A percentile compares a stretch with the other conserved stretches of the same genome.
These are phyloP conservation scores for Trematosphaeria pertusa DNA, from an alignment of 2,329 filamentous ascomycete genomes.

Conservation along the genomic window DNA sequence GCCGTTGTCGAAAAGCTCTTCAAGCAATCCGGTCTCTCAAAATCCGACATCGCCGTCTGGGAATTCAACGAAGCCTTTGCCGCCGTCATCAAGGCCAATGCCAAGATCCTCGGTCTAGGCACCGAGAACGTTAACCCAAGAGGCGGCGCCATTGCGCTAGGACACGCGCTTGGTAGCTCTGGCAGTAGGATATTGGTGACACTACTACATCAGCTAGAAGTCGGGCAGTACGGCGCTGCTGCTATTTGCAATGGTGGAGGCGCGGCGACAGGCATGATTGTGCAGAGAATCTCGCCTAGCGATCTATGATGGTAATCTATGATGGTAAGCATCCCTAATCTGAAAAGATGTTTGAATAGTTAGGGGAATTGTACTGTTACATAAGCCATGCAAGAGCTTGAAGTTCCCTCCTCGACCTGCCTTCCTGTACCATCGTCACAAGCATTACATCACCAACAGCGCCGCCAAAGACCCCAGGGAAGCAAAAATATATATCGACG, in stretches of 20 bases:
- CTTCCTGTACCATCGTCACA: too few relatives aligned
- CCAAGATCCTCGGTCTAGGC: constrained; percentile 86
- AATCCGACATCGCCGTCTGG: constrained; percentile 92
- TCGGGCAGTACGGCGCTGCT: constrained; percentile 91
- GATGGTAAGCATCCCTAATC: not conserved
- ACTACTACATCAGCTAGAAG: constrained; percentile 87
- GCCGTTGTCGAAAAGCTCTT: constrained; percentile 92
- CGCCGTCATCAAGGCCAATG: constrained; percentile 91
- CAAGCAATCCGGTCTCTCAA: constrained; percentile 85
- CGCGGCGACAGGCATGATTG: constrained; percentile 87
- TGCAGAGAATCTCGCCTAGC: constrained; percentile 70
- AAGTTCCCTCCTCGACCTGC: too few relatives aligned
- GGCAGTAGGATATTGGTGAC: constrained; percentile 91
- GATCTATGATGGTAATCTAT: constrained; percentile 23
- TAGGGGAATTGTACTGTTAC: not conserved
- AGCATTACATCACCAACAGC: too few relatives aligned
- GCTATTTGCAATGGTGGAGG: constrained; percentile 98
- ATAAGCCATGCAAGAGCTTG: constrained; percentile 1
- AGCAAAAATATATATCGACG: constrained; percentile 28
- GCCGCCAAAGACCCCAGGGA: too few relatives aligned
- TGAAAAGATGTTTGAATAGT: not conserved
- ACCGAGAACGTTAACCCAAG: constrained; percentile 83
- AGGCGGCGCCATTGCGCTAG: constrained; percentile 89
- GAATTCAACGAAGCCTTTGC: constrained; percentile 99
- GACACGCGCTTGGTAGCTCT: constrained; percentile 91